Evolutionary conservation across 441 rosid species (phyloP), one percentile per base, ranked within the genome.

Genomic region (Euphorbia corollata): DNA sequence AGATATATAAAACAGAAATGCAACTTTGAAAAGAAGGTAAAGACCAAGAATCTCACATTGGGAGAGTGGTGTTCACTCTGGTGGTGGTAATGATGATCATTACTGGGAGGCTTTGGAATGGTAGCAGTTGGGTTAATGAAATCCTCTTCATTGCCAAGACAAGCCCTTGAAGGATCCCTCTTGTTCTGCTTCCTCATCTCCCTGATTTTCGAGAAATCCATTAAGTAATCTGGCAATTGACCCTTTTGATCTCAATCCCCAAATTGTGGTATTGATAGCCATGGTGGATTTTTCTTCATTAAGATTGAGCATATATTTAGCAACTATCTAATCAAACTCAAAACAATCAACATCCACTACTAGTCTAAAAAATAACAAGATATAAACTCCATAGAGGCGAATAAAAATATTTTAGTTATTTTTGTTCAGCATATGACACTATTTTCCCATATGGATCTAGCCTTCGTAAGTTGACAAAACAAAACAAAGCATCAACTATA

Each of bases 211-310:
- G 97, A 70, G 85, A 93, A 93, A 70, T 93, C 91, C 64, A 93
- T 45, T 0, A 96, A 93, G 80, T 93, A 91, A 70, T 91, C 99
- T 2, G 96, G 97, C 69, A 89, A 34, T 68, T 75, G 80, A 50
- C 99, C 97, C 80, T 90, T 90, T 76, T 87, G 90, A 59, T 93
- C 97, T 95, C 99, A 93, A 61, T 89, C 96, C 61, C 97, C 99
- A 76, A 93, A 93, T 59, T 89, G 93, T 23, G 99, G 99, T 54
- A 93, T 97, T 54, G 97, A 87, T 67, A 93, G 77, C 99, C 99
- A 91, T 36, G 91, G 89, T 18, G 81, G 80, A 63, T 73, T 85
- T 82, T 82, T 91, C 89, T 82, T 70, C 79, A 71, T 20, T 59
- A 22, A 23, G 10, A 5, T 41, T 15, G 4, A 32, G 5, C 70